Evolutionary conservation across 345 rosid species (phyloP).

Genomic region (Murraya koenigii): DNA sequence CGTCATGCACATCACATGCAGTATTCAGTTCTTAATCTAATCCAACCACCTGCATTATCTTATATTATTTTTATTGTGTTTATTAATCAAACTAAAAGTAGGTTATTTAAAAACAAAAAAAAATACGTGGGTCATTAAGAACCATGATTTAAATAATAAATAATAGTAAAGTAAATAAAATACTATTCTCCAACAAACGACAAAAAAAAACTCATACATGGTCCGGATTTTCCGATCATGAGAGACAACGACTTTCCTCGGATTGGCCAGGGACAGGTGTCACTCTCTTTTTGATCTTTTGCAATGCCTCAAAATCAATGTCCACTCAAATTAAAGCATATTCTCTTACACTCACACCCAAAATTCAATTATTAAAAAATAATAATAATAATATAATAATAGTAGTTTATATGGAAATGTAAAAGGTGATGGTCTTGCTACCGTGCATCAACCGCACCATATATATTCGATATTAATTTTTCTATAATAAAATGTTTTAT

Average conservation of each 20-base stretch:
- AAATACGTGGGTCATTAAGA: constrained; percentile 11
- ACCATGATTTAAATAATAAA: neutral
- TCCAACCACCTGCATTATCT: neutral
- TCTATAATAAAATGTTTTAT: no score
- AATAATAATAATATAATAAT: neutral
- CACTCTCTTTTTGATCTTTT: neutral
- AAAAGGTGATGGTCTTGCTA: no score
- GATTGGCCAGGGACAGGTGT: constrained; percentile 5
- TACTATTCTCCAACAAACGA: neutral
- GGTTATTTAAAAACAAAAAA: neutral
- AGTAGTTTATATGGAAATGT: neutral
- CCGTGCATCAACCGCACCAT: no score
- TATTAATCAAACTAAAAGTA: neutral
- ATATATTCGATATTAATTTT: no score
- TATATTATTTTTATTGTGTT: no score
- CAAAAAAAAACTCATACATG: constrained; percentile 10
- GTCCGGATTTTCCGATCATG: constrained; percentile 12
- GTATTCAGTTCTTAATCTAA: neutral
- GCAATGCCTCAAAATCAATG: neutral
- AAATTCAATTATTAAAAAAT: neutral
- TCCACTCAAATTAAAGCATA: neutral
- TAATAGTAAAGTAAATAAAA: neutral
- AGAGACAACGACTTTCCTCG: neutral
- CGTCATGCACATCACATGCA: neutral
- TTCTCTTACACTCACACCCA: neutral